A percentile compares a stretch with the other conserved stretches of the same genome.
These are phyloP conservation scores for Penicillium odoratum DNA, from an alignment of 495 filamentous ascomycete species.

Conservation along the genomic window DNA sequence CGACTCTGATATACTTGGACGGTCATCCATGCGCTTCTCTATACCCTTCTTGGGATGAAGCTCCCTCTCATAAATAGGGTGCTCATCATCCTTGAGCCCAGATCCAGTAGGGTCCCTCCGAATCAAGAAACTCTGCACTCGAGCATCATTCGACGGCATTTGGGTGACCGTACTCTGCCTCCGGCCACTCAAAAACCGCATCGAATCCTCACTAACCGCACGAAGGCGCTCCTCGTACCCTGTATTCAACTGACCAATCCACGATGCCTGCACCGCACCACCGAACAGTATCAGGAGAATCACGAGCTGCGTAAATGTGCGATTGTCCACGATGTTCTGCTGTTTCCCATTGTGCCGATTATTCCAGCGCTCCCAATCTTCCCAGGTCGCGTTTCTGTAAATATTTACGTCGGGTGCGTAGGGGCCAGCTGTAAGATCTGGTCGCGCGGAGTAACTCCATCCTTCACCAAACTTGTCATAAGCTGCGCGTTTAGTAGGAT, in stretches of 20 bases:
- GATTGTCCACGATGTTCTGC: slow-evolving; percentile 68
- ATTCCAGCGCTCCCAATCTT: slow-evolving; percentile 95
- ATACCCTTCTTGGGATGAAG: slow-evolving; percentile 26
- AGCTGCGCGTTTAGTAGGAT: slow-evolving; percentile 70
- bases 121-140: slow-evolving; percentile 71
- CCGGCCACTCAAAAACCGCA: slow-evolving; percentile 58
- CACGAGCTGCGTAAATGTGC: slow-evolving; percentile 69
- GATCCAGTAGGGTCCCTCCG: slow-evolving; percentile 59
- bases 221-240: slow-evolving; percentile 62
- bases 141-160: slow-evolving; percentile 55
- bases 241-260: slow-evolving; percentile 57
- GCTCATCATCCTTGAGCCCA: slow-evolving; percentile 46
- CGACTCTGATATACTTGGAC: slow-evolving; percentile 1
- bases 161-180: slow-evolving; percentile 47
- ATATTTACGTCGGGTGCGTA: slow-evolving; percentile 45
- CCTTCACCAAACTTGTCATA: slow-evolving; percentile 83
- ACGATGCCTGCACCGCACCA: slow-evolving; percentile 63
- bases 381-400: slow-evolving; percentile 89
- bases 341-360: slow-evolving; percentile 57
- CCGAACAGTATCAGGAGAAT: slow-evolving; percentile 66
- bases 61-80: slow-evolving; percentile 37
- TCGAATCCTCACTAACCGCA: slow-evolving; percentile 60
- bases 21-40: neutral
- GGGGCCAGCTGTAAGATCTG: slow-evolving; percentile 10
- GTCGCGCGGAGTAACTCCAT: slow-evolving; percentile 59